Conservation (phyloP, 228 moss, liverwort and hornwort genomes). For the Sphagnum magellanicum region DNA sequence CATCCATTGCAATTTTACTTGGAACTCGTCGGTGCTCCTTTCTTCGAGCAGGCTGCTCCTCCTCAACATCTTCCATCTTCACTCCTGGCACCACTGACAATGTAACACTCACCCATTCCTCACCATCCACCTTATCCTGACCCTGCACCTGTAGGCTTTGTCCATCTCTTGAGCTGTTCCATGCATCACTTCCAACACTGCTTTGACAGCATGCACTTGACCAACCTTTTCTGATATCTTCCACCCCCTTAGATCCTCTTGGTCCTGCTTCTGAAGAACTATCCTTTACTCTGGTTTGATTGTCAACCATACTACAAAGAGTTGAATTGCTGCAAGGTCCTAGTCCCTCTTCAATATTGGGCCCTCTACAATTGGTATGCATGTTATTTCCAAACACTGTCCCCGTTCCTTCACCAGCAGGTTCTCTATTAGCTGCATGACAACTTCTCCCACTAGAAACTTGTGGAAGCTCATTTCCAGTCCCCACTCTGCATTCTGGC, state of each 20-base stretch:
- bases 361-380: conserved; percentile 21
- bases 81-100: conserved; percentile 95
- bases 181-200: conserved; percentile 26
- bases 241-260: not conserved
- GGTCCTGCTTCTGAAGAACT: conserved; percentile 11
- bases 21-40: conserved; percentile 92
- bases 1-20: conserved; percentile 96
- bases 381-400: conserved; percentile 1
- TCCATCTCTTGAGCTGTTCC: conserved; percentile 17
- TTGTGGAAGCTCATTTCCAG: not conserved
- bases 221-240: conserved; percentile 10
- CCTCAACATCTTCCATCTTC: conserved; percentile 96
- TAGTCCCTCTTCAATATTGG: conserved; percentile 21
- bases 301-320: conserved; percentile 20
- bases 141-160: conserved; percentile 5
- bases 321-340: conserved; percentile 24
- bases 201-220: conserved; percentile 14
- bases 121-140: conserved; percentile 13
- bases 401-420: conserved; percentile 13
- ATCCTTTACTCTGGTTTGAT: conserved; percentile 12
- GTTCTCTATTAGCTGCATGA: conserved; percentile 21
- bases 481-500: conserved; percentile 8
- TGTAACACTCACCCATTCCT: conserved; percentile 82
- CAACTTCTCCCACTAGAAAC: conserved; percentile 1
- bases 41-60: conserved; percentile 69